These are phyloP conservation scores for Trichoderma virens DNA, from an alignment of 495 filamentous ascomycete genomes.

Conservation along the genomic window DNA sequence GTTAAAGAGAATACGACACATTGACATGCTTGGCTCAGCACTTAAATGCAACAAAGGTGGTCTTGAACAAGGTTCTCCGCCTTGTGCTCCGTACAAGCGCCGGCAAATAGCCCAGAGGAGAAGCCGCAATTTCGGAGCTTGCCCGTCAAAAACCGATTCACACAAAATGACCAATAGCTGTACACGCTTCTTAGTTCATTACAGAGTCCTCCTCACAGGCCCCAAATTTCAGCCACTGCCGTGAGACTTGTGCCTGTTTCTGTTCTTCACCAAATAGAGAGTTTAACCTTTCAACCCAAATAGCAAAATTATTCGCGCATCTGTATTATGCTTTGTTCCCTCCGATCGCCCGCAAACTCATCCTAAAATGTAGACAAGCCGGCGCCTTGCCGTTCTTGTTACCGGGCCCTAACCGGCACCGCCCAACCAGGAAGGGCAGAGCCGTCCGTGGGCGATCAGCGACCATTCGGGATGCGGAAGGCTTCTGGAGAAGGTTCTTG, in stretches of 20 bases:
- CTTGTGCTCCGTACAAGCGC: no score
- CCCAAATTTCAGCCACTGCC: no score
- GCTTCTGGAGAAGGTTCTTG: neutral
- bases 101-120: no score
- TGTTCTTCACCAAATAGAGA: neutral
- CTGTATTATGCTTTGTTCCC: neutral
- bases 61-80: neutral
- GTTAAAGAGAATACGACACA: neutral
- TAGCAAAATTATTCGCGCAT: neutral
- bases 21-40: neutral
- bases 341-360: neutral
- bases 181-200: no score
- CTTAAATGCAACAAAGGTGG: neutral
- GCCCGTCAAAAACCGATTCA: no score
- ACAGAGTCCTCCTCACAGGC: no score
- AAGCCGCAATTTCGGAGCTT: no score
- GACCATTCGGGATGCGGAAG: neutral
- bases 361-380: neutral
- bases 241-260: no score
- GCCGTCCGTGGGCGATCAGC: neutral
- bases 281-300: neutral
- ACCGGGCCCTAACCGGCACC: neutral
- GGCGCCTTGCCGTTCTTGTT: neutral
- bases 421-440: neutral
- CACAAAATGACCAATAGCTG: no score